phyloP scores from a whole-genome alignment of 805 yeast genomes.

The Candida sithepensis region DNA sequence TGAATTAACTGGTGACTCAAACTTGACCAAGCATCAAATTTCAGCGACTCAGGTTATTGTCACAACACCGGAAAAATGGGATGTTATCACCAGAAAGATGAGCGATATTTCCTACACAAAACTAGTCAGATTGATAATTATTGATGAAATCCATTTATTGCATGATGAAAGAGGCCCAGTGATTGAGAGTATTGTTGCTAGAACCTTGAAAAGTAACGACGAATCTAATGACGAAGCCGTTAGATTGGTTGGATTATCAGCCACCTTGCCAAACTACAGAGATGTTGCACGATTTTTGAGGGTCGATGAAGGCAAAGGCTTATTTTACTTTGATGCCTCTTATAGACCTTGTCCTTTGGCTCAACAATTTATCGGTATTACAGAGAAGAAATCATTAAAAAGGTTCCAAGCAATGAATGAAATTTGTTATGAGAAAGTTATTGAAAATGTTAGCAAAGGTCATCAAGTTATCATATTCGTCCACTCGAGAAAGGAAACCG shows the following conservation, averaged over 20 bases:
- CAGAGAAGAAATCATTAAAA: slow-evolving; percentile 77
- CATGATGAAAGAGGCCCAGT: slow-evolving; percentile 97
- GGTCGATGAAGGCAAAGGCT: slow-evolving; percentile 55
- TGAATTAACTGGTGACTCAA: slow-evolving; percentile 89
- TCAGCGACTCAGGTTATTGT: slow-evolving; percentile 77
- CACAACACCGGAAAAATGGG: slow-evolving; percentile 98
- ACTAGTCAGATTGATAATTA: slow-evolving; percentile 65
- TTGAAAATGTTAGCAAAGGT: slow-evolving; percentile 56
- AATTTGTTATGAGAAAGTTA: slow-evolving; percentile 78
- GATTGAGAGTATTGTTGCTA: slow-evolving; percentile 78
- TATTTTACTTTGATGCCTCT: slow-evolving; percentile 78
- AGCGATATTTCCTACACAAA: slow-evolving; percentile 62
- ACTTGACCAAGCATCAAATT: slow-evolving; percentile 71
- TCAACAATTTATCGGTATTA: slow-evolving; percentile 84
- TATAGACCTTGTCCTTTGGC: slow-evolving; percentile 91
- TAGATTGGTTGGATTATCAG: slow-evolving; percentile 83
- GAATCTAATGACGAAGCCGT: slow-evolving; percentile 41
- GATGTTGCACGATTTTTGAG: slow-evolving; percentile 83
- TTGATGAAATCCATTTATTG: slow-evolving; percentile 89
- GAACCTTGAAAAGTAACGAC: slow-evolving; percentile 53
- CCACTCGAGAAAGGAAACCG: slow-evolving; percentile 91
- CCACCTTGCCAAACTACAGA: slow-evolving; percentile 83
- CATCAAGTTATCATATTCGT: slow-evolving; percentile 88
- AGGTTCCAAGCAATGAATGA: slow-evolving; percentile 81
- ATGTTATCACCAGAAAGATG: slow-evolving; percentile 83